Conservation (phyloP, 345 rosid genomes). For the Gossypium ekmanianum region DNA sequence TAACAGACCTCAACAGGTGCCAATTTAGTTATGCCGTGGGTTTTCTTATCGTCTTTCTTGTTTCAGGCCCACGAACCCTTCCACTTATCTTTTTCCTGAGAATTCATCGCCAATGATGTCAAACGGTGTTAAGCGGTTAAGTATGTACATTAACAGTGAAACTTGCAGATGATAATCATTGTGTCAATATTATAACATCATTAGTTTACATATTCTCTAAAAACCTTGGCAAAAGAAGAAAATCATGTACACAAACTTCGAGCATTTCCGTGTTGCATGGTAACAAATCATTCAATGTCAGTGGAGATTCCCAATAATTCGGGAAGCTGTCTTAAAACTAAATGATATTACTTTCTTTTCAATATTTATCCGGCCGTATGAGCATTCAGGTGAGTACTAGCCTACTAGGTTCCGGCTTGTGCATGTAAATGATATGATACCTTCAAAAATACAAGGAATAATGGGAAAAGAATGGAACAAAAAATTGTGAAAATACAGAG, state of each 20-base stretch:
- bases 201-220: neutral
- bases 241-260: neutral
- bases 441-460: neutral
- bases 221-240: neutral
- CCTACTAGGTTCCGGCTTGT: neutral
- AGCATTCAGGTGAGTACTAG: neutral
- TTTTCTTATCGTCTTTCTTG: conserved; percentile 67
- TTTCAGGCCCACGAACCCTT: conserved; percentile 57
- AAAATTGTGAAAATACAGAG: neutral
- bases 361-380: neutral
- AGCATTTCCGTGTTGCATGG: neutral
- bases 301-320: neutral
- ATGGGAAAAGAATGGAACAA: neutral
- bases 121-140: neutral
- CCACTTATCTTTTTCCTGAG: conserved; percentile 75
- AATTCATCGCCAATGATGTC: conserved; percentile 10
- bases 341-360: neutral
- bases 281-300: neutral
- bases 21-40: conserved; percentile 48
- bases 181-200: neutral
- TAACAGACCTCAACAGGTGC: conserved; percentile 68
- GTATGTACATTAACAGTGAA: neutral
- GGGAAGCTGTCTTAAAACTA: neutral
- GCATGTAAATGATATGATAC: neutral
- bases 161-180: neutral